phyloP scores from a whole-genome alignment of 148 eudicot genomes.

The Bassia scoparia region DNA sequence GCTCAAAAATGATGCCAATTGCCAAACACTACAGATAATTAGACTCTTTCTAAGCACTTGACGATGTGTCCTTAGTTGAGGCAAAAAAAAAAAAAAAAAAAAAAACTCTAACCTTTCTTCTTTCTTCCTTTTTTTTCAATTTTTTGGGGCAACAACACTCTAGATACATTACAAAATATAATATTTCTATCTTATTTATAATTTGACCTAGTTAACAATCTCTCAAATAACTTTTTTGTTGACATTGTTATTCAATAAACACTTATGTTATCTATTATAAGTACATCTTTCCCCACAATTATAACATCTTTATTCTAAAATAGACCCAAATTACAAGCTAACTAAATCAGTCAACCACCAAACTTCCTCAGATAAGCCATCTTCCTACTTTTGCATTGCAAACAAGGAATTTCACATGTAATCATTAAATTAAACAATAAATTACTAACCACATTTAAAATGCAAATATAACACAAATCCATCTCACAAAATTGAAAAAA shows the following conservation, averaged over 20 bases:
- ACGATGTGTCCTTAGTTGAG: too few species aligned
- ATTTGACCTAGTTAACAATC: too few species aligned
- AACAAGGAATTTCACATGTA: not conserved
- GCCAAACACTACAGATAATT: too few species aligned
- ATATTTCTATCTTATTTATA: too few species aligned
- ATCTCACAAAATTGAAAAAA: not conserved
- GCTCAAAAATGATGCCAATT: too few species aligned
- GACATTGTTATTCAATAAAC: not conserved
- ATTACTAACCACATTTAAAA: not conserved
- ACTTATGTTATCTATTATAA: not conserved
- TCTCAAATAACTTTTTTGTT: not conserved
- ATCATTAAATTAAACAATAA: not conserved
- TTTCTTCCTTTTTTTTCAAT: too few species aligned
- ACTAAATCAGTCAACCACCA: not conserved
- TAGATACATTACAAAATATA: too few species aligned
- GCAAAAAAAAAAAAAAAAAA: too few species aligned
- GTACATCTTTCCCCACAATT: not conserved
- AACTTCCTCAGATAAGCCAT: not conserved
- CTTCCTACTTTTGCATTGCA: not conserved
- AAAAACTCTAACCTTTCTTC: too few species aligned
- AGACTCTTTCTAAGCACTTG: too few species aligned
- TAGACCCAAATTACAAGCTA: not conserved
- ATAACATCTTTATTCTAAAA: not conserved
- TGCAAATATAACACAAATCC: not conserved
- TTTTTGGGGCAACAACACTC: too few species aligned